phyloP scores from a whole-genome alignment of 257 asterid species.

The Jasminum sambac region DNA sequence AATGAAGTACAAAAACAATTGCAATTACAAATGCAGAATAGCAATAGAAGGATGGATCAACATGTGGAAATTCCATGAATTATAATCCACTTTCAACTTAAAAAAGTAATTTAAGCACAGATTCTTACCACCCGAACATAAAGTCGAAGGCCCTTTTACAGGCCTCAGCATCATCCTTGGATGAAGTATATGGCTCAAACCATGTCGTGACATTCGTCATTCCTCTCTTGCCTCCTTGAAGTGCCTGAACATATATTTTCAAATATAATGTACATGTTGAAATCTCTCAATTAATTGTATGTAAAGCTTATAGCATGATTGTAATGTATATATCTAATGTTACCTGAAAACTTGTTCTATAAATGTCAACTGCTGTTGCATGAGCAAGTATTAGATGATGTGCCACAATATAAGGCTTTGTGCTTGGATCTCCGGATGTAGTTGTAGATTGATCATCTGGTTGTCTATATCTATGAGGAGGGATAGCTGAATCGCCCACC shows the following conservation, averaged over 20 bases:
- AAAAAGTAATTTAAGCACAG: no score
- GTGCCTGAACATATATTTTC: slow-evolving; percentile 6
- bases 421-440: slow-evolving; percentile 7
- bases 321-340: no score
- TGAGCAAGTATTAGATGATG: slow-evolving; percentile 21
- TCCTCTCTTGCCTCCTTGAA: slow-evolving; percentile 39
- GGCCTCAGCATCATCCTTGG: slow-evolving; percentile 17
- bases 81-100: no score
- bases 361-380: slow-evolving; percentile 21
- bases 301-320: no score
- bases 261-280: no score
- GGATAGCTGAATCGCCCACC: neutral
- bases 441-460: neutral
- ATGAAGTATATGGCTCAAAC: slow-evolving; percentile 28
- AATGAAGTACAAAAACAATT: neutral
- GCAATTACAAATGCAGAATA: no score
- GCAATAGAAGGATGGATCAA: no score
- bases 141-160: slow-evolving; percentile 28
- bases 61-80: no score
- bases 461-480: neutral
- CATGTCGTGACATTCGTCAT: slow-evolving; percentile 27
- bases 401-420: slow-evolving; percentile 17
- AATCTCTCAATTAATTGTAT: no score
- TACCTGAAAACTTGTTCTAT: slow-evolving; percentile 14
- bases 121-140: slow-evolving; percentile 35